Conservation (phyloP, 2,329 filamentous ascomycete species). For the Alternaria infectoria region DNA sequence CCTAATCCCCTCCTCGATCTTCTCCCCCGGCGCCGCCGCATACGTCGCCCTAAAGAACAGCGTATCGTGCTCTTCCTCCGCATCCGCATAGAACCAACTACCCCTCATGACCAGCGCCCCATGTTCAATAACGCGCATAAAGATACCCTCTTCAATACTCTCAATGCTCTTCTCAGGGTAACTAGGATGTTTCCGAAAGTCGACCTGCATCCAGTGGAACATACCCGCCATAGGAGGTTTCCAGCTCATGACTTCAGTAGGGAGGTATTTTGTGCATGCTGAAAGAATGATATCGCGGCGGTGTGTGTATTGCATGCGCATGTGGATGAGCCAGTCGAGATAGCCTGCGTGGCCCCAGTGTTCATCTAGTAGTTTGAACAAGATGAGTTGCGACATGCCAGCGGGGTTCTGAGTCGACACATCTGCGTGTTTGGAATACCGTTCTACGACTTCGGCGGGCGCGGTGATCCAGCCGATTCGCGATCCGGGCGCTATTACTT, state of each 20-base stretch:
- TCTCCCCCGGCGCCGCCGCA: slow-evolving; percentile 70
- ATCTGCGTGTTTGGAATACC: slow-evolving; percentile 83
- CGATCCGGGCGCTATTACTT: slow-evolving; percentile 83
- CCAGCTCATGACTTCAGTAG: slow-evolving; percentile 78
- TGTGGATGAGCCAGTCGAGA: slow-evolving; percentile 83
- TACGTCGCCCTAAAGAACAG: slow-evolving; percentile 92
- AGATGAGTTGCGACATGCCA: slow-evolving; percentile 80
- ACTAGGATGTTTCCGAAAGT: slow-evolving; percentile 70
- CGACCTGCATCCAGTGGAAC: slow-evolving; percentile 86
- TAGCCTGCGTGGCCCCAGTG: slow-evolving; percentile 93
- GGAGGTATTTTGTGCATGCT: slow-evolving; percentile 80
- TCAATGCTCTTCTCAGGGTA: slow-evolving; percentile 58
- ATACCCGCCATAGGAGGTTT: slow-evolving; percentile 83
- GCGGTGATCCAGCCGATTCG: slow-evolving; percentile 89
- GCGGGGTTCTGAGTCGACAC: slow-evolving; percentile 83
- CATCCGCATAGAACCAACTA: slow-evolving; percentile 88
- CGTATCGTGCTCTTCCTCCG: slow-evolving; percentile 61
- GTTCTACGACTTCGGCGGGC: slow-evolving; percentile 81
- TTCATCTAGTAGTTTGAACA: slow-evolving; percentile 91
- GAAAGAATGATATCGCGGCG: slow-evolving; percentile 77
- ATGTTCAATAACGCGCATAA: slow-evolving; percentile 74
- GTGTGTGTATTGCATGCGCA: slow-evolving; percentile 80
- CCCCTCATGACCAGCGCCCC: slow-evolving; percentile 83
- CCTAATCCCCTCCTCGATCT: slow-evolving; percentile 58
- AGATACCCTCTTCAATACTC: slow-evolving; percentile 84